Evolutionary conservation across 306 rosid species (phyloP).

Genomic region (Inga laurina): DNA sequence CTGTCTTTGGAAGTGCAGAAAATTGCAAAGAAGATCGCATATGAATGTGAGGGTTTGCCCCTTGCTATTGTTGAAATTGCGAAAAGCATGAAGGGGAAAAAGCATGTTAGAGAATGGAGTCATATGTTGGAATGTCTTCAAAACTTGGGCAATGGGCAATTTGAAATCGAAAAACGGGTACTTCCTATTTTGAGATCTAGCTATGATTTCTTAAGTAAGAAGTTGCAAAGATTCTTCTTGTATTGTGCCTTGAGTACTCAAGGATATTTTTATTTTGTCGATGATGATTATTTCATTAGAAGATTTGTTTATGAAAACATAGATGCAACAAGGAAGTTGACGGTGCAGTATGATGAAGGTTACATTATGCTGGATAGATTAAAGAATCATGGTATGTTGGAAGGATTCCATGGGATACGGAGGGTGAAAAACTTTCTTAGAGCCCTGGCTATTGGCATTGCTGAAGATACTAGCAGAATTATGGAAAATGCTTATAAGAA

Average conservation of each 20-base stretch:
- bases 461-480: neutral
- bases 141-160: neutral
- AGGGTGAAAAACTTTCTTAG: neutral
- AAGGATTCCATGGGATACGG: accelerated
- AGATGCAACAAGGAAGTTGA: neutral
- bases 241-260: neutral
- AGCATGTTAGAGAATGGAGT: neutral
- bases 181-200: neutral
- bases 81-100: neutral
- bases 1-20: neutral
- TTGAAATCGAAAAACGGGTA: neutral
- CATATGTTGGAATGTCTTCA: neutral
- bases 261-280: accelerated
- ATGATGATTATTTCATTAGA: neutral
- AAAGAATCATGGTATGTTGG: neutral
- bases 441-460: neutral
- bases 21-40: neutral
- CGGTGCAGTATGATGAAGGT: neutral
- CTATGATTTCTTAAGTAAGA: neutral
- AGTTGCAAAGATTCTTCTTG: neutral
- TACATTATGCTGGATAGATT: neutral
- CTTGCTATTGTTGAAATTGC: neutral
- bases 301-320: neutral
- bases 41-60: neutral
- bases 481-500: neutral